Percentiles rank a stretch among this genome's conserved stretches.
phyloP scores from a whole-genome alignment of 768 basidiomycete genomes.

The Agrocybe praecox region DNA sequence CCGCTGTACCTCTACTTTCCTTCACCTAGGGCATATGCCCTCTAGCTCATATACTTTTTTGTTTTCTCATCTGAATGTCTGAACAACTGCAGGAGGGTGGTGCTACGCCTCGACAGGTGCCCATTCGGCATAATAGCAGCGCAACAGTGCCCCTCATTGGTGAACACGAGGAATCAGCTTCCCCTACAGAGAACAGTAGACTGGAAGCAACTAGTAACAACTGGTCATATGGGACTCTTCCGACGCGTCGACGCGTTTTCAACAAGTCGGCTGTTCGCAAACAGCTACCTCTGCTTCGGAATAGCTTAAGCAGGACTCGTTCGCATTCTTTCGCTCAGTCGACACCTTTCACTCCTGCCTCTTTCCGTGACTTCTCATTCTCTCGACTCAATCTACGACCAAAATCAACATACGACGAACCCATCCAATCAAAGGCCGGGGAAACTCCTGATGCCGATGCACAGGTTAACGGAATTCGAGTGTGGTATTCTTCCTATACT shows the following conservation, averaged over 20 bases:
- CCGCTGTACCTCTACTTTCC: not conserved
- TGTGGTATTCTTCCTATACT: conserved; percentile 89
- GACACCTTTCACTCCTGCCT: conserved; percentile 38
- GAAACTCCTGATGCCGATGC: conserved; percentile 54
- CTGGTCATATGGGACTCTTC: conserved; percentile 62
- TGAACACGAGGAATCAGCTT: conserved; percentile 1
- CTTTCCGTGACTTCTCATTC: conserved; percentile 39
- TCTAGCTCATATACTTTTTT: no score
- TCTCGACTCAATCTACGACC: conserved; percentile 50
- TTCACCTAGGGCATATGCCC: not conserved
- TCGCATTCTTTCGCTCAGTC: conserved; percentile 37
- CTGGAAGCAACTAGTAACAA: conserved; percentile 9
- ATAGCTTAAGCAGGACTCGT: conserved; percentile 27
- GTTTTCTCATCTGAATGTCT: not conserved
- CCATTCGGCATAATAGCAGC: conserved; percentile 6
- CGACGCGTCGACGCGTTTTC: conserved; percentile 28
- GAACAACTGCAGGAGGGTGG: not conserved
- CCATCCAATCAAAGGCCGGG: conserved; percentile 35
- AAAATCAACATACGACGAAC: conserved; percentile 74
- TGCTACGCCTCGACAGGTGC: not conserved
- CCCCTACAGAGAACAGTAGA: conserved; percentile 17
- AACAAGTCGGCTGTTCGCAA: conserved; percentile 32
- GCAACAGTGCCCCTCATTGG: conserved; percentile 10
- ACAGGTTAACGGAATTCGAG: conserved; percentile 84
- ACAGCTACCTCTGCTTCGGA: conserved; percentile 35